A percentile compares a stretch with the other conserved stretches of the same genome.
These are phyloP conservation scores for Umbelopsis vinacea DNA, from an alignment of 192 early-diverging fungal species.

Conservation along the genomic window DNA sequence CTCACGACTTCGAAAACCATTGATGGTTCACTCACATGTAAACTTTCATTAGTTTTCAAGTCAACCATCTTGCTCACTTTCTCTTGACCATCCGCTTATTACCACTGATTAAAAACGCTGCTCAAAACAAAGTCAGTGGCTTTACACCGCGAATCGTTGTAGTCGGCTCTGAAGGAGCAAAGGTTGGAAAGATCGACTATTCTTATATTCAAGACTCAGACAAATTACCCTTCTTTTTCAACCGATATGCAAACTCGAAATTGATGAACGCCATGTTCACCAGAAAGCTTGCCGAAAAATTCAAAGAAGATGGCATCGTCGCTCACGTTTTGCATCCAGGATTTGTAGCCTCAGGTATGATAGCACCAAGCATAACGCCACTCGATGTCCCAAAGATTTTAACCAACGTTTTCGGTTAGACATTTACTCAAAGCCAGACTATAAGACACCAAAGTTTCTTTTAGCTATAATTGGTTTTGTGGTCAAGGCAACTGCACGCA, in stretches of 20 bases:
- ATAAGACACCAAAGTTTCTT: background rate
- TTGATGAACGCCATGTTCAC: constrained; percentile 60
- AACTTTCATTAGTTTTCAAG: background rate
- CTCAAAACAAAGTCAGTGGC: constrained; percentile 3
- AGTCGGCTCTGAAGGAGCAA: constrained; percentile 18
- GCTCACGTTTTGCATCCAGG: constrained; percentile 59
- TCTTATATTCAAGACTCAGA: constrained; percentile 33
- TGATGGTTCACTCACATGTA: no score
- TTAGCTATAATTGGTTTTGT: background rate
- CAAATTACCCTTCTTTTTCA: constrained; percentile 34
- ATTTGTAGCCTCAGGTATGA: constrained; percentile 15
- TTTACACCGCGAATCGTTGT: constrained; percentile 11
- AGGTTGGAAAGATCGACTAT: constrained; percentile 43
- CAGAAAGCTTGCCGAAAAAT: constrained; percentile 44
- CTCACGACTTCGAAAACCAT: no score
- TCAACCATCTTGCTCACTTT: constrained; percentile 22
- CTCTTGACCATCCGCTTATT: constrained; percentile 22
- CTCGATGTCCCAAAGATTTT: background rate
- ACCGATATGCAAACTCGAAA: constrained; percentile 56
- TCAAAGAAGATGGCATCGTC: constrained; percentile 40
- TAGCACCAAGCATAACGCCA: background rate
- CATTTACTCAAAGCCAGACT: background rate
- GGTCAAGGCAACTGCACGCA: background rate
- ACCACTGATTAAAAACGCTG: background rate
- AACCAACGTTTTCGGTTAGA: background rate